A percentile compares a stretch with the other conserved stretches of the same genome.
These are phyloP conservation scores for Bremia lactucae DNA, from an alignment of 352 stramenopile species.

Conservation along the genomic window DNA sequence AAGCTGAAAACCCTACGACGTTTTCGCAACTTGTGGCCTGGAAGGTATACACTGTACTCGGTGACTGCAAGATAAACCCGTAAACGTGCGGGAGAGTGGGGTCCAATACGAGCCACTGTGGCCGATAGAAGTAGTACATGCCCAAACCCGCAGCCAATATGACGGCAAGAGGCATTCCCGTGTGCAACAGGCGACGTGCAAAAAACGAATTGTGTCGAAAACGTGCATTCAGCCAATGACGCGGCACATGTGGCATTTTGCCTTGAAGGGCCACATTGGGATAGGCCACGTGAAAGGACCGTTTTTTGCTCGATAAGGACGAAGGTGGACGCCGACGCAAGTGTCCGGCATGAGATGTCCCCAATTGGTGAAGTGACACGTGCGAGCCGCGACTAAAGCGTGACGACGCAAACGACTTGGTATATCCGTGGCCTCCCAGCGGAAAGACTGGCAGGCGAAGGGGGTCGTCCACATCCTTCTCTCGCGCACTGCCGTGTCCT, in stretches of 20 bases:
- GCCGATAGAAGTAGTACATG: constrained; percentile 69
- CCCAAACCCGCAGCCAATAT: constrained; percentile 36
- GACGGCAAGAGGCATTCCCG: constrained; percentile 26
- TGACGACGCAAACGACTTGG: constrained; percentile 13
- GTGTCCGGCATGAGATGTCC: constrained; percentile 6
- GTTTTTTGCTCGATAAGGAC: constrained; percentile 34
- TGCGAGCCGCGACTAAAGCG: constrained; percentile 17
- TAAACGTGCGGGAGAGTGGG: constrained; percentile 8
- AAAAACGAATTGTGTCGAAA: constrained; percentile 78
- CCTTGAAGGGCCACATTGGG: constrained; percentile 20
- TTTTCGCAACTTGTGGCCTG: constrained; percentile 61
- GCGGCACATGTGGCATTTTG: constrained; percentile 40
- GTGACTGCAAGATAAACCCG: constrained; percentile 43
- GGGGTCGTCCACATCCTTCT: constrained; percentile 19
- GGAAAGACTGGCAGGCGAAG: constrained; percentile 25
- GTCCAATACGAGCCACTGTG: constrained; percentile 37
- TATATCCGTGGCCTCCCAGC: constrained; percentile 15
- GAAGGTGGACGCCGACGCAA: constrained; percentile 14
- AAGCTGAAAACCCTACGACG: constrained; percentile 62
- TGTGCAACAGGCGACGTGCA: constrained; percentile 40
- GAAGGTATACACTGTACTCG: constrained; percentile 50
- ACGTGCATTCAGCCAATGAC: constrained; percentile 41
- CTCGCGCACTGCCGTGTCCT: constrained; percentile 17
- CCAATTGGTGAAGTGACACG: constrained; percentile 17
- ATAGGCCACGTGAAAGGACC: constrained; percentile 36